Conservation (phyloP, 352 stramenopile species). For the Phytophthora pisi region DNA sequence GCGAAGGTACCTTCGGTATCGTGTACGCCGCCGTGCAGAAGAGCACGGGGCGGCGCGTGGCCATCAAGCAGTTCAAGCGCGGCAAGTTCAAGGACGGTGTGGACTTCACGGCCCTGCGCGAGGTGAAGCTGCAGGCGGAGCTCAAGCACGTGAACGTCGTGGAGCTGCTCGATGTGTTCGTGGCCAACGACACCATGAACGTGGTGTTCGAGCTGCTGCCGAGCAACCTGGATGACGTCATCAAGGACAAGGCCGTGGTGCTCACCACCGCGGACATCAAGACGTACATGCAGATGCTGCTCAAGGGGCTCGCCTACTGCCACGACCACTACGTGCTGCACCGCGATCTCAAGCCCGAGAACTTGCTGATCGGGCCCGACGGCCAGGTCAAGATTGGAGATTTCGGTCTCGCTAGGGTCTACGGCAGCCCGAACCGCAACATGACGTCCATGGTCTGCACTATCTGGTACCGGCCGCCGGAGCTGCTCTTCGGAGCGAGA, state of each 20-base stretch:
- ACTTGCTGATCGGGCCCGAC: slow-evolving; percentile 83
- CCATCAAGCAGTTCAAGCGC: slow-evolving; percentile 91
- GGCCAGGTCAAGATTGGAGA: slow-evolving; percentile 88
- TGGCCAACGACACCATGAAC: slow-evolving; percentile 90
- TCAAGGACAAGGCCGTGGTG: slow-evolving; percentile 89
- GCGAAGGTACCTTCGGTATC: slow-evolving; percentile 90
- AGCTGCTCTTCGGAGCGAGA: slow-evolving; percentile 85
- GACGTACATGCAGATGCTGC: slow-evolving; percentile 89
- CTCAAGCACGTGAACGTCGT: slow-evolving; percentile 88
- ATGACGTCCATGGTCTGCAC: slow-evolving; percentile 92
- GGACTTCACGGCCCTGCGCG: slow-evolving; percentile 88
- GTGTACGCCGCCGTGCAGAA: slow-evolving; percentile 84
- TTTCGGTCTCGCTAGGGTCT: slow-evolving; percentile 88
- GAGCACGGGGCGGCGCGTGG: slow-evolving; percentile 67
- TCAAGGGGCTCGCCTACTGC: slow-evolving; percentile 77
- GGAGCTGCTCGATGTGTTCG: slow-evolving; percentile 88
- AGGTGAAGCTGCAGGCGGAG: slow-evolving; percentile 90
- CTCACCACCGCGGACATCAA: slow-evolving; percentile 88
- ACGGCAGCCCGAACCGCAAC: slow-evolving; percentile 84
- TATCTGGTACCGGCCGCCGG: slow-evolving; percentile 88
- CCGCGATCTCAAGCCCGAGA: slow-evolving; percentile 89
- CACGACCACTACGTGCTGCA: slow-evolving; percentile 87
- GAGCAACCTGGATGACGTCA: slow-evolving; percentile 88
- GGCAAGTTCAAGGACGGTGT: slow-evolving; percentile 90
- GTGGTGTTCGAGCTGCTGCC: slow-evolving; percentile 90